Conservation (phyloP, 345 rosid genomes). For the Populus simonii region DNA sequence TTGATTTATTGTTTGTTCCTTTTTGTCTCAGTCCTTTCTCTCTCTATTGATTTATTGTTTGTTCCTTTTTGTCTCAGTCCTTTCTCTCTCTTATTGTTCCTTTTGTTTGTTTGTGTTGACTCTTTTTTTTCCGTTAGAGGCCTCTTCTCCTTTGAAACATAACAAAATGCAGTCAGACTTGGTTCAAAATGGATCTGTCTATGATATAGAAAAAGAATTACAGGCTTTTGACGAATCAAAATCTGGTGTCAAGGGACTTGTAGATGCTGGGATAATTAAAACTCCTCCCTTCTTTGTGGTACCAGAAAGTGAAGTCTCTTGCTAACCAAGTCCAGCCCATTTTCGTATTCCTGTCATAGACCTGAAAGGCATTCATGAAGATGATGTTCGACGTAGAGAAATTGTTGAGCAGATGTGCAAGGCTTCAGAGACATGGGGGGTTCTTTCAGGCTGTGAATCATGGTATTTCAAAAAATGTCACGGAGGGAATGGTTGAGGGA, state of each 20-base stretch:
- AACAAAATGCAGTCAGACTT: background rate
- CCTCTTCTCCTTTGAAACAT: too few species aligned
- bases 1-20: too few species aligned
- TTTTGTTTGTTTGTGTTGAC: too few species aligned
- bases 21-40: too few species aligned
- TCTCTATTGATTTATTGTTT: too few species aligned
- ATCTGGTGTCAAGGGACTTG: conserved; percentile 3
- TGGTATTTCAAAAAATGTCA: conserved; percentile 9
- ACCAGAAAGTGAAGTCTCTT: background rate
- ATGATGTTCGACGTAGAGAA: background rate
- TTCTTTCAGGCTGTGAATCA: conserved; percentile 24
- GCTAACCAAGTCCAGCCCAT: background rate
- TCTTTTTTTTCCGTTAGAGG: too few species aligned
- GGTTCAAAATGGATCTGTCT: background rate
- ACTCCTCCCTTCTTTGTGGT: conserved; percentile 2
- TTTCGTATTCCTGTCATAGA: background rate
- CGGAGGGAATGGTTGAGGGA: conserved; percentile 6
- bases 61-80: too few species aligned
- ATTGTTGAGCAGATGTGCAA: background rate
- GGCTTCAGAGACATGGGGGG: conserved; percentile 9
- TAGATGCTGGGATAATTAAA: background rate
- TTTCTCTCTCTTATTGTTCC: too few species aligned
- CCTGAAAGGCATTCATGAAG: background rate
- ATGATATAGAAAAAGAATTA: background rate
- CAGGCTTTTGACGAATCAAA: conserved; percentile 7